Evolutionary conservation across 1,139 yeast species (phyloP).

Genomic region (Dujonia santamariae): DNA sequence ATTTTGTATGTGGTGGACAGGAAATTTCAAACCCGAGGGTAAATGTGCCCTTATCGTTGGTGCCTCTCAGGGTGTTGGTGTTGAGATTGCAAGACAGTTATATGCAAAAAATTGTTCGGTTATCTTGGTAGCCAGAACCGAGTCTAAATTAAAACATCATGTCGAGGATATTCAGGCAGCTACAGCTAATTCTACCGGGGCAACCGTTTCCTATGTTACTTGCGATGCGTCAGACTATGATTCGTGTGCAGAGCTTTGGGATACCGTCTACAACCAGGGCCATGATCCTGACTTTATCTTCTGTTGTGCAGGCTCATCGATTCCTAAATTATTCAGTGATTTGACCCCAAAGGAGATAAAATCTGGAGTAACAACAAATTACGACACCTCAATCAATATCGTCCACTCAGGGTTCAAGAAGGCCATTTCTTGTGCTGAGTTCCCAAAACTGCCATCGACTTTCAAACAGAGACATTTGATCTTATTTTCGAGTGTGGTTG

Average conservation of each 20-base stretch:
- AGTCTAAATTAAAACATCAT: conserved; percentile 49
- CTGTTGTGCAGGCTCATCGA: conserved; percentile 86
- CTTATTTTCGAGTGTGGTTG: conserved; percentile 76
- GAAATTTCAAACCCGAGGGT: conserved; percentile 33
- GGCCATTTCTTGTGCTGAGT: conserved; percentile 9
- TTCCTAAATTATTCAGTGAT: conserved; percentile 77
- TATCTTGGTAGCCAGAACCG: conserved; percentile 73
- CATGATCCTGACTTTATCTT: conserved; percentile 68
- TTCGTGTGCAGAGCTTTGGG: conserved; percentile 42
- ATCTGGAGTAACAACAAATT: conserved; percentile 64
- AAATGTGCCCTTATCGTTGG: conserved; percentile 82
- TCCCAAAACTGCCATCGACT: not conserved
- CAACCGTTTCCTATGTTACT: conserved; percentile 40
- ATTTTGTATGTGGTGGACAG: conserved; percentile 23
- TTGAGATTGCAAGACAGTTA: conserved; percentile 64
- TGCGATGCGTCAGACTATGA: conserved; percentile 68
- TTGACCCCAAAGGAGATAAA: conserved; percentile 56
- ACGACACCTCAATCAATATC: conserved; percentile 68
- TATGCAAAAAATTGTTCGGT: conserved; percentile 60
- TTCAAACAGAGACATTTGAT: conserved; percentile 56
- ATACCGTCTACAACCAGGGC: conserved; percentile 15
- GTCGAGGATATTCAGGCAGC: conserved; percentile 37
- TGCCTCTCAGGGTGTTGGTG: conserved; percentile 94
- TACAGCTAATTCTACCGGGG: conserved; percentile 7
- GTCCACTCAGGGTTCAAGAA: conserved; percentile 58